Conservation (phyloP, 805 yeast species). For the Saccharomyces kudriavzevii region DNA sequence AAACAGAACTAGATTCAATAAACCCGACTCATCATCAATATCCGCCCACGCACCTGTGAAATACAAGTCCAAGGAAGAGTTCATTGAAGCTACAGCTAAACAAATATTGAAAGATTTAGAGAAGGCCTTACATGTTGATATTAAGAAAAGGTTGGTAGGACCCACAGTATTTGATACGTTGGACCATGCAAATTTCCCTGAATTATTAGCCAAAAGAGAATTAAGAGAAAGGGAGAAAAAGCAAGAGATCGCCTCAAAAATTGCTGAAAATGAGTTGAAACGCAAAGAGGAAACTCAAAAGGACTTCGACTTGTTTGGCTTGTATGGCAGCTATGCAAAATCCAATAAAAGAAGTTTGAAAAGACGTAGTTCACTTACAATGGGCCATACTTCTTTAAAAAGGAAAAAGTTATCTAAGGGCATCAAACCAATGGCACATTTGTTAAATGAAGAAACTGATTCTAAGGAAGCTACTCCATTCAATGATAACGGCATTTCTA, state of each 20-base stretch:
- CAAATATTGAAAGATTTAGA: slow-evolving; percentile 57
- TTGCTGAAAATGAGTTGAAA: slow-evolving; percentile 18
- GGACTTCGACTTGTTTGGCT: slow-evolving; percentile 32
- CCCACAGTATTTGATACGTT: slow-evolving; percentile 57
- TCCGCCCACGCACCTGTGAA: slow-evolving; percentile 3
- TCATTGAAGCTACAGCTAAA: slow-evolving; percentile 51
- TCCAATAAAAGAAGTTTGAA: slow-evolving; percentile 3
- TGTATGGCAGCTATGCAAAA: slow-evolving; percentile 23
- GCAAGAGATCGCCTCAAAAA: slow-evolving; percentile 6
- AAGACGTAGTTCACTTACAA: slow-evolving; percentile 11
- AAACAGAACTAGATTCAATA: slow-evolving; percentile 3
- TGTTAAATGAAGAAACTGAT: slow-evolving; percentile 23
- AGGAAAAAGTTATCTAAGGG: slow-evolving; percentile 11
- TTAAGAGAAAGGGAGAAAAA: slow-evolving; percentile 19
- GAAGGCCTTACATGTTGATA: slow-evolving; percentile 56
- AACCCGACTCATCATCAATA: not conserved
- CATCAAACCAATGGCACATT: slow-evolving; percentile 24
- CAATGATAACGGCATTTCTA: slow-evolving; percentile 4
- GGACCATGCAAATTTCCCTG: slow-evolving; percentile 52
- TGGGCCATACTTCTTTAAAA: slow-evolving; percentile 6
- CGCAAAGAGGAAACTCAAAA: slow-evolving; percentile 24
- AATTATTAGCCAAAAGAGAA: slow-evolving; percentile 32
- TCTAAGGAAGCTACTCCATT: slow-evolving; percentile 19
- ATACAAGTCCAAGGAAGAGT: slow-evolving; percentile 25
- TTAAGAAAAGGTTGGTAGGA: slow-evolving; percentile 63